Evolutionary conservation across 352 stramenopile genomes (phyloP).

Genomic region (Saprolegnia diclina): DNA sequence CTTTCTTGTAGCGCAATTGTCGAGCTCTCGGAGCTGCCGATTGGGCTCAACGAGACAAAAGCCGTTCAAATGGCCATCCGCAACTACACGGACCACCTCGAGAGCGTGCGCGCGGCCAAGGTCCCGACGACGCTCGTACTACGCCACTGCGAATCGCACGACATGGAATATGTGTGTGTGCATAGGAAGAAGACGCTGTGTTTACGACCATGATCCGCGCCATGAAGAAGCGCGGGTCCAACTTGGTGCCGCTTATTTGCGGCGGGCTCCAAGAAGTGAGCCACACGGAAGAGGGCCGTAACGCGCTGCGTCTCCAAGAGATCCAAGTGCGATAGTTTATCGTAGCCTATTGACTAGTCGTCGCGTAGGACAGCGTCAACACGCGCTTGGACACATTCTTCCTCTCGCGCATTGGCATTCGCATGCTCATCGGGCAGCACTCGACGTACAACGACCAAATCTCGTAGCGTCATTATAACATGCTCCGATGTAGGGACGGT

Average conservation of each 20-base stretch:
- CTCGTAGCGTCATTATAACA: no score
- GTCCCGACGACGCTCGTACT: slow-evolving; percentile 35
- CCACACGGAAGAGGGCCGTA: slow-evolving; percentile 52
- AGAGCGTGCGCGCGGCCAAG: slow-evolving; percentile 39
- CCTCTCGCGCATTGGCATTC: slow-evolving; percentile 97
- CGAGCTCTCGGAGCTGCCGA: slow-evolving; percentile 64
- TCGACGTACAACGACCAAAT: no score
- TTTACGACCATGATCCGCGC: slow-evolving; percentile 59
- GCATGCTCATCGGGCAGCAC: slow-evolving; percentile 96
- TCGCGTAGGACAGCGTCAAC: slow-evolving; percentile 51
- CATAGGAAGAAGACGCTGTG: slow-evolving; percentile 44
- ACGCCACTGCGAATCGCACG: not conserved
- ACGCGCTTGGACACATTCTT: slow-evolving; percentile 97
- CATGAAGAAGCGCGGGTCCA: slow-evolving; percentile 51
- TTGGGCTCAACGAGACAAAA: slow-evolving; percentile 56
- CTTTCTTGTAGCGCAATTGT: slow-evolving; percentile 41
- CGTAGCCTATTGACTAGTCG: no score
- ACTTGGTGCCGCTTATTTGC: slow-evolving; percentile 76
- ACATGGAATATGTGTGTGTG: no score
- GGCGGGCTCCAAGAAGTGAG: slow-evolving; percentile 65
- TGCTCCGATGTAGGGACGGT: no score
- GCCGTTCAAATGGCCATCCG: slow-evolving; percentile 55
- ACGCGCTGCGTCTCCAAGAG: slow-evolving; percentile 48
- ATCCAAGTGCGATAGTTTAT: slow-evolving; percentile 34
- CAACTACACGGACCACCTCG: slow-evolving; percentile 56